A percentile compares a stretch with the other conserved stretches of the same genome.
Conservation (phyloP, 2,329 filamentous ascomycete species). For the Helicocarpus griseus region DNA sequence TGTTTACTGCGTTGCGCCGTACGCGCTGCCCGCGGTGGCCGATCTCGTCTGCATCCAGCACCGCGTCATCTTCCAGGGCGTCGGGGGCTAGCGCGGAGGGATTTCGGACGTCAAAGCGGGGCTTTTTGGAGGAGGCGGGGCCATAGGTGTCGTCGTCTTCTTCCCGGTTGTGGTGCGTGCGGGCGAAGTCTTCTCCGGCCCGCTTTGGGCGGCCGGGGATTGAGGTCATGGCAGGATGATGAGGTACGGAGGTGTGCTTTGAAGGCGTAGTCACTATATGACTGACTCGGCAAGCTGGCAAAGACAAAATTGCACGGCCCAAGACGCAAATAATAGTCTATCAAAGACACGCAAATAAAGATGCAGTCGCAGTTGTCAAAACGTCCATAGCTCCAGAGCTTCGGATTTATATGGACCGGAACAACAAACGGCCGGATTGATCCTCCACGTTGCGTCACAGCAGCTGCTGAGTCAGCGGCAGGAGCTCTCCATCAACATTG, state of each 20-base stretch:
- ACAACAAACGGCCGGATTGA: background rate
- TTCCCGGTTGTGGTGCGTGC: constrained; percentile 59
- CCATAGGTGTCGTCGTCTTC: constrained; percentile 30
- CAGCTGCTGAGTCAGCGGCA: background rate
- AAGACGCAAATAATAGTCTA: background rate
- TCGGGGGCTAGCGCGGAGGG: constrained; percentile 84
- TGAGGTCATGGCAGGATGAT: constrained; percentile 35
- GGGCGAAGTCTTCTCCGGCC: constrained; percentile 69
- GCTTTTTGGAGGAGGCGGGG: constrained; percentile 55
- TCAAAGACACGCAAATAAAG: background rate
- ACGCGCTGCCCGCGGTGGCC: constrained; percentile 61
- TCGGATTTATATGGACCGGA: background rate
- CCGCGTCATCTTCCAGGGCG: constrained; percentile 56
- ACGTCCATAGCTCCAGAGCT: no score
- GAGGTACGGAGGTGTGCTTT: background rate
- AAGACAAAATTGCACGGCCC: background rate
- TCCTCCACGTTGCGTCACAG: background rate
- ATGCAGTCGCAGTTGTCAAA: no score
- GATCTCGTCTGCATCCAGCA: constrained; percentile 88
- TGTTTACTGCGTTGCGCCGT: constrained; percentile 88
- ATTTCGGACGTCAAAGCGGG: constrained; percentile 89
- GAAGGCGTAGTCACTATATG: background rate
- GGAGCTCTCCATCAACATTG: background rate
- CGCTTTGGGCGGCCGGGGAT: constrained; percentile 71
- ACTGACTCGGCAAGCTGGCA: background rate